phyloP scores from a whole-genome alignment of 306 rosid genomes.

The Elaeagnus macrophylla region DNA sequence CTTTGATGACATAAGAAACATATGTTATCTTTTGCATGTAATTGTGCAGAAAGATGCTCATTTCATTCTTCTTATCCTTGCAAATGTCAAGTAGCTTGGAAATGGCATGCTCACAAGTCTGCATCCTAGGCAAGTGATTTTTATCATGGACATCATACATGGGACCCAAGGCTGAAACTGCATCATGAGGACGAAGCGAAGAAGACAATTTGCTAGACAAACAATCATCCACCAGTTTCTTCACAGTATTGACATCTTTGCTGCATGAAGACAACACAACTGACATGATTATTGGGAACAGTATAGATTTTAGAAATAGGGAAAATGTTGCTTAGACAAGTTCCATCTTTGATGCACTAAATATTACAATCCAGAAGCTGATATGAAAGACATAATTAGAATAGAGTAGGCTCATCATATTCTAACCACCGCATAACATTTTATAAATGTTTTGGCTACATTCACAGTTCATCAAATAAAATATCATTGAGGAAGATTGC shows the following conservation, averaged over 20 bases:
- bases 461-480: too few relatives aligned
- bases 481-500: too few relatives aligned
- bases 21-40: constrained; percentile 74
- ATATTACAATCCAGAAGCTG: too few relatives aligned
- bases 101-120: constrained; percentile 65
- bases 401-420: too few relatives aligned
- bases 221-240: constrained; percentile 90
- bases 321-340: not conserved
- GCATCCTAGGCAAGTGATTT: constrained; percentile 79
- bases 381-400: too few relatives aligned
- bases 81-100: constrained; percentile 66
- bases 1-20: constrained; percentile 72
- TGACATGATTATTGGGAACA: not conserved
- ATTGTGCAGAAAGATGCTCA: constrained; percentile 66
- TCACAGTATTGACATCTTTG: constrained; percentile 90
- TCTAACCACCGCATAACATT: too few relatives aligned
- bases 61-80: constrained; percentile 74
- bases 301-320: not conserved
- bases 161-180: constrained; percentile 97
- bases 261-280: constrained; percentile 41
- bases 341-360: too few relatives aligned
- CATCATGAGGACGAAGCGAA: constrained; percentile 97
- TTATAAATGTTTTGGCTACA: too few relatives aligned
- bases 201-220: constrained; percentile 73
- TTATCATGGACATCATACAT: constrained; percentile 96